Conservation (phyloP, 176 grass and related monocot species). For the Canna indica region DNA sequence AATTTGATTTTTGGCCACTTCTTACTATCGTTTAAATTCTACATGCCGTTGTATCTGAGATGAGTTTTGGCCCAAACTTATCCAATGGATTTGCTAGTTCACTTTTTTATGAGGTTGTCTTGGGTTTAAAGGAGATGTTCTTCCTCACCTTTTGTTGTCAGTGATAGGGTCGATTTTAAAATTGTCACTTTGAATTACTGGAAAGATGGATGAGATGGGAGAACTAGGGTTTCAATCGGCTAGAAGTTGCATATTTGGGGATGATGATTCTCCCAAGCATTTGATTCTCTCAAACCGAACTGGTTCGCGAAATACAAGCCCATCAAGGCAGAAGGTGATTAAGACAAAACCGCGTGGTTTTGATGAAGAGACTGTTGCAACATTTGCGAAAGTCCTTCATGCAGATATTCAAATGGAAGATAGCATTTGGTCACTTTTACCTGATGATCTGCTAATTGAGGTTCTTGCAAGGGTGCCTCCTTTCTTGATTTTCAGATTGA, state of each 20-base stretch:
- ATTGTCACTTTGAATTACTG: neutral
- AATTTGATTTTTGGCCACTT: neutral
- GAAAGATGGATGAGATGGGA: constrained; percentile 5
- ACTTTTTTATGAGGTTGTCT: neutral
- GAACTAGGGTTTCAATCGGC: constrained; percentile 8
- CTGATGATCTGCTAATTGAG: constrained; percentile 72
- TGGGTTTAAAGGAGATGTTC: neutral
- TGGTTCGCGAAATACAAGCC: constrained; percentile 43
- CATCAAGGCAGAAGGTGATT: constrained; percentile 59
- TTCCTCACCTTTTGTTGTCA: neutral
- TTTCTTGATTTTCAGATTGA: constrained; percentile 70
- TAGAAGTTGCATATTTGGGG: constrained; percentile 1
- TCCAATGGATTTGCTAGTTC: neutral
- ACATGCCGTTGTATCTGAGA: neutral
- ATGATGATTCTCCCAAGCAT: constrained; percentile 1
- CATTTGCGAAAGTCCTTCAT: constrained; percentile 29
- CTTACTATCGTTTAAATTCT: neutral
- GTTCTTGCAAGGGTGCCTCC: constrained; percentile 84
- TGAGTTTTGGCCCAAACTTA: neutral
- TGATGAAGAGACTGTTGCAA: constrained; percentile 64
- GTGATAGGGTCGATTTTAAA: neutral
- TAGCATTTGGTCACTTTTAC: constrained; percentile 51
- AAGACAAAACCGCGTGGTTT: constrained; percentile 76
- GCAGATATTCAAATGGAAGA: constrained; percentile 67
- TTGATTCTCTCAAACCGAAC: constrained; percentile 3